phyloP scores from a whole-genome alignment of 768 basidiomycete species.

The Boletus reticulatus region DNA sequence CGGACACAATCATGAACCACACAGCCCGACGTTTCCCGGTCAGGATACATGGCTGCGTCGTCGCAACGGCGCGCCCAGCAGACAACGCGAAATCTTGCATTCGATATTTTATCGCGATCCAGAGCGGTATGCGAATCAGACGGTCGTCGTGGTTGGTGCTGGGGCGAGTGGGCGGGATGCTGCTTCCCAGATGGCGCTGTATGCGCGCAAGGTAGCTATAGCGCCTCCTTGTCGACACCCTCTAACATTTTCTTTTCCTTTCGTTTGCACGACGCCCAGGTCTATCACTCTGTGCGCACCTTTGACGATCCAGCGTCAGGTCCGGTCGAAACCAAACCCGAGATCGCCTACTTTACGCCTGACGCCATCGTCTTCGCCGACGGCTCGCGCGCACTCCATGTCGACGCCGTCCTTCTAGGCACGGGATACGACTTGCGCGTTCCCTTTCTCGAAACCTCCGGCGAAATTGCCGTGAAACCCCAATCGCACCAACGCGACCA shows the following conservation, averaged over 20 bases:
- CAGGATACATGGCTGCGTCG: constrained; percentile 47
- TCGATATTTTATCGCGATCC: constrained; percentile 54
- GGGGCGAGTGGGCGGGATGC: constrained; percentile 47
- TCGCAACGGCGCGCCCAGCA: neutral
- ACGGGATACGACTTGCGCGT: constrained; percentile 55
- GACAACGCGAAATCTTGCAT: constrained; percentile 44
- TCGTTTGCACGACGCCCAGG: constrained; percentile 7
- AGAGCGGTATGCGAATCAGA: constrained; percentile 38
- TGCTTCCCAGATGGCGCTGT: constrained; percentile 39
- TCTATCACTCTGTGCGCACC: constrained; percentile 38
- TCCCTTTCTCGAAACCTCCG: constrained; percentile 44
- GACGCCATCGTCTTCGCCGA: constrained; percentile 47
- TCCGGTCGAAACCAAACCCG: constrained; percentile 36
- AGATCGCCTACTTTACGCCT: constrained; percentile 47
- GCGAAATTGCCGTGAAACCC: constrained; percentile 17
- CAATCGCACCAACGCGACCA: constrained; percentile 8
- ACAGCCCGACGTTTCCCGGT: constrained; percentile 43
- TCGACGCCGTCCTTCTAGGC: constrained; percentile 49
- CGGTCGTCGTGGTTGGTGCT: constrained; percentile 50
- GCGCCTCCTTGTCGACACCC: neutral
- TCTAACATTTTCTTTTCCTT: neutral
- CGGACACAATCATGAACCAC: constrained; percentile 57
- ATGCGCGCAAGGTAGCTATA: constrained; percentile 41
- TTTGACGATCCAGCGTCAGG: constrained; percentile 13
- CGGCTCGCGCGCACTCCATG: constrained; percentile 36